Base-by-base conservation (phyloP, 352 stramenopile species). In the Pythium apleroticum region DNA sequence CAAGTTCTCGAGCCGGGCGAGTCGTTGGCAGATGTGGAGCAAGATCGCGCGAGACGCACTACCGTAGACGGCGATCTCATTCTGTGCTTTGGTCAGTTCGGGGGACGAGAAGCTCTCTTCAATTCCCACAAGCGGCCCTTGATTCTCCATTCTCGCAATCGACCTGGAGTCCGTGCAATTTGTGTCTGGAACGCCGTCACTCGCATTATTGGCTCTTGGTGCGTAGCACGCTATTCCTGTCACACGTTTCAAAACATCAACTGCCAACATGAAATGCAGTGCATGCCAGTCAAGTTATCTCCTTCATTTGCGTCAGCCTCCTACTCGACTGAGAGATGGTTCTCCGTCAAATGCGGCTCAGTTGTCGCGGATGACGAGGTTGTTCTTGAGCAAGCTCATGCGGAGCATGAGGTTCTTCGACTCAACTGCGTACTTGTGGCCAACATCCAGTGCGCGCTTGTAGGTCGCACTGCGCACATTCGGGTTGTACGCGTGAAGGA, bases 341-440 rank as follows among this genome's bases (percentile, higher is more conserved):
- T 4, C 28, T 12, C n/a, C n/a, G 27, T 50, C 43, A n/a, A 27
- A 1, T 50, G 7, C 10, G 7, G n/a, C n/a, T 50, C 11, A 53
- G 55, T 52, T 58, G n/a, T 91, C 86, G 56, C 86, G 80, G 31
- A 95, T 86, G 60, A 94, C 76, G 54, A 95, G 66, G 70, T 86
- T 84, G 73, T 93, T 93, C 66, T 96, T 95, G 20, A 96, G 65
- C 63, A 96, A 43, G 65, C 84, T 94, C 84, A 95, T 94, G 60
- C 88, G 88, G 43, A 96, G 63, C 37, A 94, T 77, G 30, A 95
- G 49, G 58, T 92, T 91, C 57, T 86, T 80, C 28, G 86, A 93
- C 71, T 96, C 86, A 7, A 75, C 83, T 5, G 81, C 81, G 72
- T 95, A 94, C 57, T 92, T 91, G 27, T 77, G 77, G 1, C 88